These are phyloP conservation scores for Colletotrichum filicis DNA, from an alignment of 2,329 filamentous ascomycete genomes.

Conservation along the genomic window DNA sequence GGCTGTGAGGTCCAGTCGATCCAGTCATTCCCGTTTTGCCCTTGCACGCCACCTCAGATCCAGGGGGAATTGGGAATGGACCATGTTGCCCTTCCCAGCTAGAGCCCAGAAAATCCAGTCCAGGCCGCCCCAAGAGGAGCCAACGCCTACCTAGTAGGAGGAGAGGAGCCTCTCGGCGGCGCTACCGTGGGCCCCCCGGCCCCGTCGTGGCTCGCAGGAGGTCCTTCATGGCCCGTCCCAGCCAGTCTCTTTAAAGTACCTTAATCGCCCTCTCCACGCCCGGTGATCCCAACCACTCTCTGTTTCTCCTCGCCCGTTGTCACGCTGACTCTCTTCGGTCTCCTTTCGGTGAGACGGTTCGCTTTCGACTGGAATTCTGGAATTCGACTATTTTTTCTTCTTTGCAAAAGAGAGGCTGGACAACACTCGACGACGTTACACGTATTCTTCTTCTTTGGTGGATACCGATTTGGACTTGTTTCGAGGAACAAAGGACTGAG, in stretches of 20 bases:
- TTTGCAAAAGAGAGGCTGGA: slow-evolving; percentile 28
- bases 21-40: slow-evolving; percentile 29
- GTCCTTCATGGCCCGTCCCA: slow-evolving; percentile 7
- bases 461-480: background rate
- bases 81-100: slow-evolving; percentile 12
- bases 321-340: slow-evolving; percentile 19
- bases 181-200: slow-evolving; percentile 23
- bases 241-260: slow-evolving; percentile 26
- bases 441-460: background rate
- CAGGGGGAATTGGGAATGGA: slow-evolving; percentile 12
- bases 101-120: slow-evolving; percentile 2
- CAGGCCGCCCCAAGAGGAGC: slow-evolving; percentile 16
- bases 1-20: slow-evolving; percentile 11
- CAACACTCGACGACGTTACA: background rate
- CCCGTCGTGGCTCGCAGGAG: slow-evolving; percentile 24
- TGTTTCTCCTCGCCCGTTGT: slow-evolving; percentile 26
- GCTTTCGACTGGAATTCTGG: slow-evolving; percentile 15
- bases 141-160: background rate
- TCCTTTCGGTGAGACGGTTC: slow-evolving; percentile 15
- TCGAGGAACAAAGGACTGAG: slow-evolving; percentile 2
- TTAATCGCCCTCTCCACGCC: slow-evolving; percentile 18
- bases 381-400: slow-evolving; percentile 14
- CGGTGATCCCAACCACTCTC: slow-evolving; percentile 17
- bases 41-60: slow-evolving; percentile 32
- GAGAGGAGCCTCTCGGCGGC: slow-evolving; percentile 25